Percentiles rank a stretch among this genome's conserved stretches.
Evolutionary conservation across 2,329 filamentous ascomycete species (phyloP).

Genomic region (Penicillium sp.): DNA sequence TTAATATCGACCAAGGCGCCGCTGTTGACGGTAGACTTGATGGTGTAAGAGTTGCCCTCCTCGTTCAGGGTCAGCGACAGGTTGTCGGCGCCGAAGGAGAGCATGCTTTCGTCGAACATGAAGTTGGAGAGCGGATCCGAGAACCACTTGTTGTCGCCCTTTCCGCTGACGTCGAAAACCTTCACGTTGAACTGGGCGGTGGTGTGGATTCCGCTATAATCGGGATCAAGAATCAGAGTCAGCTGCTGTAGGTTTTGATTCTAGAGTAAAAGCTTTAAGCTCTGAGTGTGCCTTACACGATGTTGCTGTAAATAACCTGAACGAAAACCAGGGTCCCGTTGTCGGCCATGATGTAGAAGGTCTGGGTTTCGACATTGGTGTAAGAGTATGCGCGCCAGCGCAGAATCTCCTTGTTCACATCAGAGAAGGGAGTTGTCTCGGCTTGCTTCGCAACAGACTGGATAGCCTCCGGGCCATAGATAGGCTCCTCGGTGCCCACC

Average conservation of each 20-base stretch:
- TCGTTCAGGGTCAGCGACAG: conserved; percentile 81
- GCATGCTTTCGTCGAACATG: conserved; percentile 80
- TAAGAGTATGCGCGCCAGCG: conserved; percentile 79
- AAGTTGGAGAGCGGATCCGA: conserved; percentile 75
- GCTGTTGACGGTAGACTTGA: conserved; percentile 86
- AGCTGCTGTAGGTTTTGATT: conserved; percentile 1
- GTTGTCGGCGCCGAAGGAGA: conserved; percentile 80
- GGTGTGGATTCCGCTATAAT: conserved; percentile 73
- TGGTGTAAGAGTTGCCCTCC: conserved; percentile 75
- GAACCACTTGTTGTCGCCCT: conserved; percentile 77
- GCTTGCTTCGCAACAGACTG: conserved; percentile 80
- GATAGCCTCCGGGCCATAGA: conserved; percentile 88
- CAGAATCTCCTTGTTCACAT: conserved; percentile 72
- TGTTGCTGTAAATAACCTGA: conserved; percentile 97
- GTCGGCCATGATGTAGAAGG: conserved; percentile 84
- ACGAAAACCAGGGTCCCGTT: conserved; percentile 72
- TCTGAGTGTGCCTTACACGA: conserved; percentile 63
- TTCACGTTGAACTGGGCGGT: conserved; percentile 95
- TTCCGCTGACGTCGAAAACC: conserved; percentile 73
- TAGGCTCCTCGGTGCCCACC: conserved; percentile 92
- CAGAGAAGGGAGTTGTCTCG: conserved; percentile 73
- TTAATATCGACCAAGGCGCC: conserved; percentile 81
- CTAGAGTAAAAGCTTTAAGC: not conserved
- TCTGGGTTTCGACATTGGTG: conserved; percentile 92
- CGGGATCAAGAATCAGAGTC: conserved; percentile 10